Percentiles rank a stretch among this genome's conserved stretches.
These are phyloP conservation scores for Spatholobus suberectus DNA, from an alignment of 306 rosid genomes.

Conservation along the genomic window DNA sequence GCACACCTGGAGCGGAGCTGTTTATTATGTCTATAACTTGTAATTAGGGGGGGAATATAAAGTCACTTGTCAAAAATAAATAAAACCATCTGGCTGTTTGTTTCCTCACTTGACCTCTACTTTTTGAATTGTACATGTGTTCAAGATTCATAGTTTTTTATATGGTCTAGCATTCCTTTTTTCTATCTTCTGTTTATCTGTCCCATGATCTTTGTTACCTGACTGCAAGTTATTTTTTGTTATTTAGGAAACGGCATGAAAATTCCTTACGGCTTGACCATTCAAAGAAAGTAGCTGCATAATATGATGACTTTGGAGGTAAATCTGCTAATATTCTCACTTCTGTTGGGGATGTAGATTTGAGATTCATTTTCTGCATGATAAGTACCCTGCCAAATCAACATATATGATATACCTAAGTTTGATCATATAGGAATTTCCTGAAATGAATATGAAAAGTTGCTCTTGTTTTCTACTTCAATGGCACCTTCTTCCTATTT, in stretches of 20 bases:
- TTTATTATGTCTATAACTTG: no score
- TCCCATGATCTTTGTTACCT: background rate
- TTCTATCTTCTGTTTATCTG: background rate
- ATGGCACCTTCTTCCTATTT: background rate
- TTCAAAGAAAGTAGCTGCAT: conserved; percentile 48
- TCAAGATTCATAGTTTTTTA: background rate
- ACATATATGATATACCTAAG: background rate
- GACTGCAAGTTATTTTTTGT: conserved; percentile 19
- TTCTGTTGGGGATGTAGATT: background rate
- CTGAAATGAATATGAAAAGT: background rate
- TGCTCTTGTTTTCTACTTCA: background rate
- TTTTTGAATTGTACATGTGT: background rate
- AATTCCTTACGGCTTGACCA: conserved; percentile 36
- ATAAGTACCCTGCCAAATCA: background rate
- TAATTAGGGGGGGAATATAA: no score
- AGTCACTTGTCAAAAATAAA: background rate
- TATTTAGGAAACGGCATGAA: conserved; percentile 53
- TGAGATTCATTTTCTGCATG: conserved; percentile 17
- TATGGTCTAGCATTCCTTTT: background rate
- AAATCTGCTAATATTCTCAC: conserved; percentile 3
- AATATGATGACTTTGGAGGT: conserved; percentile 42
- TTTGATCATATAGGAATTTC: background rate
- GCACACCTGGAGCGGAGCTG: no score
- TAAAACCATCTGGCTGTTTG: background rate
- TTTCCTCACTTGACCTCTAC: background rate